phyloP scores from a whole-genome alignment of 2,329 filamentous ascomycete species.

The Albifimbria verrucaria region DNA sequence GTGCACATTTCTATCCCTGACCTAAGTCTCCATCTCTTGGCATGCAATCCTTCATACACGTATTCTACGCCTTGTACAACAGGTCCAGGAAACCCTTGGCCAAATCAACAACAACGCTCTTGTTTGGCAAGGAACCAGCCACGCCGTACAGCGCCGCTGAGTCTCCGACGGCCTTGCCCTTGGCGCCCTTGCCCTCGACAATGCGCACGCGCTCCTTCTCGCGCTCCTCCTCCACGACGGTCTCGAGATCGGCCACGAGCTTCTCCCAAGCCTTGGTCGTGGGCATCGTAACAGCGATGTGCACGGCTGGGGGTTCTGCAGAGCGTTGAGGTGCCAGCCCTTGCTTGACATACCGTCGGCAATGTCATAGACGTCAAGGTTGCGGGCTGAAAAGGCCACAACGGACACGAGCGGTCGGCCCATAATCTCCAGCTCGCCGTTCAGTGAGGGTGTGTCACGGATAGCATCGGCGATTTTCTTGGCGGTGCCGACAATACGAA shows the following conservation, averaged over 20 bases:
- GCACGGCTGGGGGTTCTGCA: conserved; percentile 92
- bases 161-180: conserved; percentile 70
- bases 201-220: conserved; percentile 75
- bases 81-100: conserved; percentile 90
- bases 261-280: conserved; percentile 78
- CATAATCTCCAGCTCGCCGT: conserved; percentile 72
- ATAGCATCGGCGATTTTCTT: conserved; percentile 80
- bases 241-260: conserved; percentile 70
- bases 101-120: conserved; percentile 87
- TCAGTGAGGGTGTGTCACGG: conserved; percentile 63
- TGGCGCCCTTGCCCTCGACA: conserved; percentile 63
- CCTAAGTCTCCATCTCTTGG: no score
- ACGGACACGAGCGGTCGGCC: conserved; percentile 87
- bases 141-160: conserved; percentile 91
- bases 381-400: conserved; percentile 78
- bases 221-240: conserved; percentile 66
- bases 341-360: conserved; percentile 80
- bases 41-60: conserved; percentile 1
- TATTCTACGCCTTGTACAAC: conserved; percentile 74
- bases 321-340: conserved; percentile 94
- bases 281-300: conserved; percentile 89
- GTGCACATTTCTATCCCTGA: background rate
- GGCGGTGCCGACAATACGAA: conserved; percentile 80
- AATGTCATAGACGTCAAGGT: conserved; percentile 91
- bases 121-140: conserved; percentile 90